Evolutionary conservation across 2,329 filamentous ascomycete genomes (phyloP), one percentile per base, ranked within the genome.

Genomic region (Phialocephala sp.): DNA sequence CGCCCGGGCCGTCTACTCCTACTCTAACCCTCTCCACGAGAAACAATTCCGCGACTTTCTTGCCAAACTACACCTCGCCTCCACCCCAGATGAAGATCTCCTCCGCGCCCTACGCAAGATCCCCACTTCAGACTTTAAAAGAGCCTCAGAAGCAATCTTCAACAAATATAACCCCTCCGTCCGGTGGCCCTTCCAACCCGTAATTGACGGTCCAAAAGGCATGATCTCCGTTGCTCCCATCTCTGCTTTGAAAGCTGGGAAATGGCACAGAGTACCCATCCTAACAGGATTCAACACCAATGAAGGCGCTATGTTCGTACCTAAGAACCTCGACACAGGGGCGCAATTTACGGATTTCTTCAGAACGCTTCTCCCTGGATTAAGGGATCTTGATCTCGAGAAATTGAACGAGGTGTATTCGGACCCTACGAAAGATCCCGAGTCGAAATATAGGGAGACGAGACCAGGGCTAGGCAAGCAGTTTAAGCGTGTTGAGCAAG

Each of bases 241-340:
- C 14, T 79, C 82, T n/a, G 81, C 83, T n/a, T 90, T 87, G 87
- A 75, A 80, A 32, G 78, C 82, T 0, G 80, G 82, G 0, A 76
- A 79, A 18, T 85, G 82, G 74, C 81, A 88, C 69, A 81, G 82
- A 68, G 80, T 89, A 8, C 86, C 88, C 8, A 83, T 92, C 58
- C 78, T 93, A 58, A 91, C 89, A 0, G 90, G 90, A 8, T 92
- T 88, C 79, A 89, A 88, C 76, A 85, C 86, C 45, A 88, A 92
- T 72, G 90, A 93, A 75, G 90, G 89, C 18, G 83, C 87, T 0
- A 75, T 81, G 43, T 92, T 92, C 73, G 84, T 91, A 0, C 84
- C 88, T 0, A 75, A 79, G 15, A 71, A 75, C 8, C 80, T 84
- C 61, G 77, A 80, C 15, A 80, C 79, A 2, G 78, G 83, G 12